Conservation (phyloP, 257 asterid genomes). For the Solanum chiquidenum region DNA sequence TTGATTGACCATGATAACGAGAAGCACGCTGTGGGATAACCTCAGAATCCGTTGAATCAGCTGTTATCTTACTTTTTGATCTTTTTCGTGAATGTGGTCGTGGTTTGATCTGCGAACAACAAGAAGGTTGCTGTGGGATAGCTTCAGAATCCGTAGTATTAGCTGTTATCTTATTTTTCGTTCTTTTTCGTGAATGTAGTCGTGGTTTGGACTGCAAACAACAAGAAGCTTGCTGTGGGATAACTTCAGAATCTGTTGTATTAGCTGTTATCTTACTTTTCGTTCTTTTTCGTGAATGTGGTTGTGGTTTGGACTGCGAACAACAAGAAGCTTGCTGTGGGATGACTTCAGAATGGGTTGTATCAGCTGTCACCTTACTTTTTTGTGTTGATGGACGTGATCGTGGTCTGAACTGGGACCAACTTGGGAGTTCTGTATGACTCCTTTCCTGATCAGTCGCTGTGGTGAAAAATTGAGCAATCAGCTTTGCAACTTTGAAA, state of each 20-base stretch:
- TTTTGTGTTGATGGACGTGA: neutral
- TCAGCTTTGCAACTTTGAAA: neutral
- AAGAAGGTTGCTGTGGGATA: neutral
- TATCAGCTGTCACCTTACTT: neutral
- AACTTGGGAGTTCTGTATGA: neutral
- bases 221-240: neutral
- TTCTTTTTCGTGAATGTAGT: neutral
- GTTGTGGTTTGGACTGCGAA: neutral
- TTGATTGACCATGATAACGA: constrained; percentile 33
- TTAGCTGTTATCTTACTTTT: neutral
- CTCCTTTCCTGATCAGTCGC: neutral
- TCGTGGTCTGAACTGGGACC: neutral
- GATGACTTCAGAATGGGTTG: neutral
- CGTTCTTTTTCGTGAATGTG: neutral
- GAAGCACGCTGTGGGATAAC: constrained; percentile 10
- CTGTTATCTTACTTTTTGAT: neutral
- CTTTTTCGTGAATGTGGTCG: neutral
- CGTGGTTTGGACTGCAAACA: neutral
- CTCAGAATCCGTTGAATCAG: constrained; percentile 7
- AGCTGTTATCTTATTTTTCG: neutral
- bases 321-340: neutral
- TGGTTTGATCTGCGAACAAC: neutral
- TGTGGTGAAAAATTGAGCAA: neutral
- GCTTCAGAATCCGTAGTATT: constrained; percentile 11
- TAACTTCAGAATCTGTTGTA: constrained; percentile 7